A percentile compares a stretch with the other conserved stretches of the same genome.
These are phyloP conservation scores for Pugionium dolabratum DNA, from an alignment of 345 rosid species.

Conservation along the genomic window DNA sequence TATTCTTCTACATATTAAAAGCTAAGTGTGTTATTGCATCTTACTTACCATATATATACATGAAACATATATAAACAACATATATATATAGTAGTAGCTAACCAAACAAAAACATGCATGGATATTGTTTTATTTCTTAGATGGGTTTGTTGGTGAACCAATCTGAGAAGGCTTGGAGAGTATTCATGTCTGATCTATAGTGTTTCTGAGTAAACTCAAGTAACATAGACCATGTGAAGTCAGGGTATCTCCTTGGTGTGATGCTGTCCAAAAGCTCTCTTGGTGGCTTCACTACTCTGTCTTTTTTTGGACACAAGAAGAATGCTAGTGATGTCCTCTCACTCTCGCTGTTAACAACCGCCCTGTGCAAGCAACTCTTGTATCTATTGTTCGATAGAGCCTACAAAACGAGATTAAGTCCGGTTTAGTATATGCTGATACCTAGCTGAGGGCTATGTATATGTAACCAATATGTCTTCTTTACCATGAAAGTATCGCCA, in stretches of 20 bases:
- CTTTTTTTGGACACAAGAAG: slow-evolving; percentile 81
- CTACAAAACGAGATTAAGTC: slow-evolving; percentile 37
- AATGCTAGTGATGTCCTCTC: slow-evolving; percentile 94
- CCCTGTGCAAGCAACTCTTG: slow-evolving; percentile 94
- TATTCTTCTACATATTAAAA: too few relatives aligned
- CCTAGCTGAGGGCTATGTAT: neutral
- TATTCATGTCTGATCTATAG: slow-evolving; percentile 89
- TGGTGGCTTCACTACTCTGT: slow-evolving; percentile 81
- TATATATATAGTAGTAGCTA: too few relatives aligned
- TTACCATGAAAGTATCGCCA: slow-evolving; percentile 99
- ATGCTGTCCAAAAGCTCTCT: slow-evolving; percentile 53
- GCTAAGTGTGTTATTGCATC: too few relatives aligned
- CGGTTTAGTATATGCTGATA: slow-evolving; percentile 7
- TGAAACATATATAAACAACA: too few relatives aligned
- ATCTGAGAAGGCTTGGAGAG: slow-evolving; percentile 61
- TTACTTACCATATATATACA: too few relatives aligned
- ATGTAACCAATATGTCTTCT: neutral
- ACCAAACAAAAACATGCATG: neutral
- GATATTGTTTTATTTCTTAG: neutral
- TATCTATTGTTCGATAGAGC: slow-evolving; percentile 84
- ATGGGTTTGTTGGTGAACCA: slow-evolving; percentile 45
- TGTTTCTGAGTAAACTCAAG: slow-evolving; percentile 87
- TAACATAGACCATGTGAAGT: slow-evolving; percentile 80
- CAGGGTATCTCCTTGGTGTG: slow-evolving; percentile 72
- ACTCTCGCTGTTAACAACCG: slow-evolving; percentile 80